A percentile compares a stretch with the other conserved stretches of the same genome.
Conservation (phyloP, 2,329 filamentous ascomycete genomes). For the Zelopaecilomyces penicillatus region DNA sequence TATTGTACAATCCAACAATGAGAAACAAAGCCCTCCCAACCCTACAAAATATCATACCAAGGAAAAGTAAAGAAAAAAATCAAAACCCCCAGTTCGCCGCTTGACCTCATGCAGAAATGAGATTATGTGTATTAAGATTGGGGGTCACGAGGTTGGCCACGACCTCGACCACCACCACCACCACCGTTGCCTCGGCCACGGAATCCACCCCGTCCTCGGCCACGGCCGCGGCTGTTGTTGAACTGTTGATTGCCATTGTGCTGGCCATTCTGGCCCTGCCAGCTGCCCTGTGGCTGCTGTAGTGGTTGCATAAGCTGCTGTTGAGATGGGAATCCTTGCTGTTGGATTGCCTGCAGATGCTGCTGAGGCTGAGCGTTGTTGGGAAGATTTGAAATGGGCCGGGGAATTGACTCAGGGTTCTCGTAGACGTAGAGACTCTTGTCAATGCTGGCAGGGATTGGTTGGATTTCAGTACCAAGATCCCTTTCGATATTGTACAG, state of each 20-base stretch:
- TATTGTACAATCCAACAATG: conserved; percentile 35
- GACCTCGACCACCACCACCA: conserved; percentile 25
- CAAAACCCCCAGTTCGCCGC: conserved; percentile 14
- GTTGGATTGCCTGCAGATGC: conserved; percentile 10
- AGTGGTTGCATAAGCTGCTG: conserved; percentile 14
- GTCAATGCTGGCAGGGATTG: conserved; percentile 91
- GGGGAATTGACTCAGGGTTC: conserved; percentile 86
- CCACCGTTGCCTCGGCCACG: conserved; percentile 27
- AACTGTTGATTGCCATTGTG: conserved; percentile 28
- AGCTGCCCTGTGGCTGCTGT: conserved; percentile 29
- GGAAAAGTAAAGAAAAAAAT: conserved; percentile 13
- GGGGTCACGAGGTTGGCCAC: conserved; percentile 26
- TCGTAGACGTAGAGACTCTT: conserved; percentile 99
- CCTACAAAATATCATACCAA: conserved; percentile 22
- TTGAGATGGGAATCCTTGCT: conserved; percentile 8
- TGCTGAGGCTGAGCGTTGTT: conserved; percentile 22
- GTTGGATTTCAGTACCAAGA: conserved; percentile 90
- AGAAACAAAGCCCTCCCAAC: conserved; percentile 17
- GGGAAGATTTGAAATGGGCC: conserved; percentile 55
- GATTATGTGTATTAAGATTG: conserved; percentile 24
- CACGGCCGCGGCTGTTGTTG: conserved; percentile 28
- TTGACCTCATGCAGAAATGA: conserved; percentile 16
- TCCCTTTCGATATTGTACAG: conserved; percentile 98
- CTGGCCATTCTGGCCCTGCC: conserved; percentile 31
- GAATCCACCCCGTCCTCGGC: conserved; percentile 30